A percentile compares a stretch with the other conserved stretches of the same genome.
These are phyloP conservation scores for Boletus rex-veris DNA, from an alignment of 768 basidiomycete genomes.

Conservation along the genomic window DNA sequence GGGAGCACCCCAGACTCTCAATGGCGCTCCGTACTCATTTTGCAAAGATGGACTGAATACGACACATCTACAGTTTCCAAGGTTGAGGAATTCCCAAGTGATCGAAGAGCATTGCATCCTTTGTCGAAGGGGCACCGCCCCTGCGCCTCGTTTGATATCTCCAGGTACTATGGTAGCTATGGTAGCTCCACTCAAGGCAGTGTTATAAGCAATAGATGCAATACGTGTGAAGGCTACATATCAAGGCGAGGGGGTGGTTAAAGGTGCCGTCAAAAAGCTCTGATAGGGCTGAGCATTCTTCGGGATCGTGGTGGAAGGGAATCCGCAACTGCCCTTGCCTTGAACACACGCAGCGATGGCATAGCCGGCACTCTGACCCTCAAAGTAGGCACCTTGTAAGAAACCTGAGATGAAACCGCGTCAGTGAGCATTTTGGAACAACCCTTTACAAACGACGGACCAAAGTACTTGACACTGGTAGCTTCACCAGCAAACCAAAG, in stretches of 20 bases:
- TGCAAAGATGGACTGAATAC: too few species aligned
- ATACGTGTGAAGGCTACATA: too few species aligned
- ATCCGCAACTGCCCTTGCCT: conserved; percentile 20
- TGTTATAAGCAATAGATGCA: too few species aligned
- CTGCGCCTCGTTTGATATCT: too few species aligned
- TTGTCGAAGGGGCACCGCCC: too few species aligned
- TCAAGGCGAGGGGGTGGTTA: neutral
- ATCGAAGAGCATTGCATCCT: too few species aligned
- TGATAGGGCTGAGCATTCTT: conserved; percentile 35
- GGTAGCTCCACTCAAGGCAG: too few species aligned
- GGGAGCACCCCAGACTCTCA: too few species aligned
- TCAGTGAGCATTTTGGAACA: neutral
- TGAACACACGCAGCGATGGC: conserved; percentile 43
- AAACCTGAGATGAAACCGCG: conserved; percentile 36
- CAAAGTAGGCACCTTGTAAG: conserved; percentile 57
- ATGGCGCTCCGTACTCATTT: too few species aligned
- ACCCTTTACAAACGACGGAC: conserved; percentile 34
- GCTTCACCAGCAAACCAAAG: conserved; percentile 67
- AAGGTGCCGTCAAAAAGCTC: conserved; percentile 8
- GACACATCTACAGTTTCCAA: too few species aligned
- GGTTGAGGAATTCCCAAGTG: too few species aligned
- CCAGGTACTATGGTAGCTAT: too few species aligned
- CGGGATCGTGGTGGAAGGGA: conserved; percentile 27
- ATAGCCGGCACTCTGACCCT: conserved; percentile 43
- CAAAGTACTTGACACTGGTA: conserved; percentile 55